A percentile compares a stretch with the other conserved stretches of the same genome.
These are phyloP conservation scores for Kluyveromyces lactis DNA, from an alignment of 805 yeast species.

Conservation along the genomic window DNA sequence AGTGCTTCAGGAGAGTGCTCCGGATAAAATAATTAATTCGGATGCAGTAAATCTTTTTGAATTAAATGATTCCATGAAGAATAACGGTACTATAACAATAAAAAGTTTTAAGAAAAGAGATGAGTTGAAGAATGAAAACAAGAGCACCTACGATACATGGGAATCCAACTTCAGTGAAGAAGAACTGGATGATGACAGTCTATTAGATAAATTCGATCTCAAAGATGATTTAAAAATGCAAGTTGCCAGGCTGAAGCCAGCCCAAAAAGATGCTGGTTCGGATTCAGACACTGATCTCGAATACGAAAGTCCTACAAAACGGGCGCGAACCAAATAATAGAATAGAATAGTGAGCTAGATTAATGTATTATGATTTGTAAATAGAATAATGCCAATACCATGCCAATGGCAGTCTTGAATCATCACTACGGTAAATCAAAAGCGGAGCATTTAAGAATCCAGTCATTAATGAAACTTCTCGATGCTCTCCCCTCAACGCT, in stretches of 20 bases:
- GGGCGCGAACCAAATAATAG: background rate
- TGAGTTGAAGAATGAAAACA: background rate
- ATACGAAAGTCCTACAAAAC: slow-evolving; percentile 3
- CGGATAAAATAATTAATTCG: background rate
- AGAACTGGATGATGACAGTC: slow-evolving; percentile 1
- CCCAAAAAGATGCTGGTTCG: background rate
- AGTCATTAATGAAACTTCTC: slow-evolving; percentile 25
- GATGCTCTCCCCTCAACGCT: slow-evolving; percentile 28
- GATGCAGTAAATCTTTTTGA: background rate
- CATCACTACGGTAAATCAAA: no score
- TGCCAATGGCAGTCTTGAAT: no score
- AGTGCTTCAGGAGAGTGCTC: slow-evolving; percentile 5
- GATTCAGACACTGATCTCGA: slow-evolving; percentile 2
- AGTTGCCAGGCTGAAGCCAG: background rate
- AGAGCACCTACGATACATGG: background rate
- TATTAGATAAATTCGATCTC: slow-evolving; percentile 1
- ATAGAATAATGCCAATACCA: no score
- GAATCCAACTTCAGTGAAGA: slow-evolving; percentile 2
- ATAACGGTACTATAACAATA: background rate
- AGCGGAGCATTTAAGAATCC: slow-evolving; percentile 21
- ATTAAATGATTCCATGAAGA: background rate
- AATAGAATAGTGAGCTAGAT: no score
- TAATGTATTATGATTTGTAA: no score
- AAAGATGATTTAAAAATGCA: background rate
- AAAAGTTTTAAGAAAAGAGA: background rate